phyloP scores from a whole-genome alignment of 345 rosid genomes.

The Luvunga scandens region DNA sequence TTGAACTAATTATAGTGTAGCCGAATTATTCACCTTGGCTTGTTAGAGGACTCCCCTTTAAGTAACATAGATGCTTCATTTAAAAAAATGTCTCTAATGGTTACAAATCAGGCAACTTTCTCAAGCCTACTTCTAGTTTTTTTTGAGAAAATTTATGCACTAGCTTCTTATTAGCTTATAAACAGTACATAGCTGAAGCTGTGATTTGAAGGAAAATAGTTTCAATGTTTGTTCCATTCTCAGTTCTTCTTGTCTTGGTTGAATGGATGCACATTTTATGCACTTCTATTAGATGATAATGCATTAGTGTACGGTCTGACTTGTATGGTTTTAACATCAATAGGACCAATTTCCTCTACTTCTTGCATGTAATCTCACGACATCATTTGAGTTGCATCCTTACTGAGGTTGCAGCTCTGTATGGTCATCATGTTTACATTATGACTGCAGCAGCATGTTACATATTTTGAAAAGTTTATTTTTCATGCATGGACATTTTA shows the following conservation, averaged over 20 bases:
- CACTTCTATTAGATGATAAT: neutral
- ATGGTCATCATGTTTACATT: neutral
- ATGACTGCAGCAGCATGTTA: neutral
- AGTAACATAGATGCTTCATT: neutral
- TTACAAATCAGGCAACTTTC: neutral
- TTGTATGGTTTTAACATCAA: neutral
- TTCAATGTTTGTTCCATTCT: neutral
- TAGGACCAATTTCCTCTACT: neutral
- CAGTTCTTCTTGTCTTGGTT: neutral
- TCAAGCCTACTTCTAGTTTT: neutral
- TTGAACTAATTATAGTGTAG: neutral
- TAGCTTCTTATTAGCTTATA: neutral
- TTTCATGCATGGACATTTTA: too few species aligned
- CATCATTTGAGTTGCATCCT: neutral
- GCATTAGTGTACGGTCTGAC: neutral
- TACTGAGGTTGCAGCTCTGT: neutral
- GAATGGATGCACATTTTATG: neutral
- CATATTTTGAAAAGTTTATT: too few species aligned
- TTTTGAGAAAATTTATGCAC: neutral
- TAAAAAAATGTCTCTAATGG: neutral
- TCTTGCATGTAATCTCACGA: neutral
- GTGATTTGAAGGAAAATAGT: neutral
- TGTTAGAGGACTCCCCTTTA: neutral
- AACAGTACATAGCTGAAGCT: neutral
- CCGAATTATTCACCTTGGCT: neutral